Conservation (phyloP, 1,284 basidiomycete genomes). For the Ceratobasidium papillatum region DNA sequence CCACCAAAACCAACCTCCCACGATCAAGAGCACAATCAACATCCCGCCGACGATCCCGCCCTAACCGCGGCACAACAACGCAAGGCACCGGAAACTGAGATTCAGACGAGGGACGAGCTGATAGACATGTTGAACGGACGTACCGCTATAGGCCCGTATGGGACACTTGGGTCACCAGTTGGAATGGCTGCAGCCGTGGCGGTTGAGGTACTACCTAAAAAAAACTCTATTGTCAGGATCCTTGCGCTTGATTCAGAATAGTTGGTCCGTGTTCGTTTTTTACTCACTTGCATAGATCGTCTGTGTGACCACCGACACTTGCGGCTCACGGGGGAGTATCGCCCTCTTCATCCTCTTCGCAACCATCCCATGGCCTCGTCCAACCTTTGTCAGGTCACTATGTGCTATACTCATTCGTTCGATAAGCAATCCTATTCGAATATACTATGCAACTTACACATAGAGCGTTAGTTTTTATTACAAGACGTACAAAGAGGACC, state of each 20-base stretch:
- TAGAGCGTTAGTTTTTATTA: conserved; percentile 1
- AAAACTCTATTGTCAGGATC: neutral
- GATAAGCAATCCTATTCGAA: neutral
- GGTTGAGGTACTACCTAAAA: conserved; percentile 26
- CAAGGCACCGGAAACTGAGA: neutral
- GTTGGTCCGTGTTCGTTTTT: neutral
- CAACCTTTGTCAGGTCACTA: conserved; percentile 22
- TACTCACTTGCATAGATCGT: conserved; percentile 29
- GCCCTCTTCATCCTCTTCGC: conserved; percentile 27
- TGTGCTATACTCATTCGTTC: neutral
- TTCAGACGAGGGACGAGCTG: neutral
- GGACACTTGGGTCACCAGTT: neutral
- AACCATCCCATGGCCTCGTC: neutral
- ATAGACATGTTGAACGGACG: neutral
- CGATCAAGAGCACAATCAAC: conserved; percentile 23
- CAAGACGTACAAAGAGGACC: conserved; percentile 28
- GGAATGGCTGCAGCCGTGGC: neutral
- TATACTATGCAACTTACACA: neutral
- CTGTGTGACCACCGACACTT: conserved; percentile 33
- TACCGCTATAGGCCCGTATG: conserved; percentile 21
- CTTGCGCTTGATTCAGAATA: neutral
- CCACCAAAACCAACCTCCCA: conserved; percentile 36
- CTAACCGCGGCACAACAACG: conserved; percentile 1
- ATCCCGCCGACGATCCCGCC: conserved; percentile 22
- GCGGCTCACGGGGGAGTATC: conserved; percentile 25